A percentile compares a stretch with the other conserved stretches of the same genome.
Conservation (phyloP, 2,329 filamentous ascomycete genomes). For the Fusarium sp. region DNA sequence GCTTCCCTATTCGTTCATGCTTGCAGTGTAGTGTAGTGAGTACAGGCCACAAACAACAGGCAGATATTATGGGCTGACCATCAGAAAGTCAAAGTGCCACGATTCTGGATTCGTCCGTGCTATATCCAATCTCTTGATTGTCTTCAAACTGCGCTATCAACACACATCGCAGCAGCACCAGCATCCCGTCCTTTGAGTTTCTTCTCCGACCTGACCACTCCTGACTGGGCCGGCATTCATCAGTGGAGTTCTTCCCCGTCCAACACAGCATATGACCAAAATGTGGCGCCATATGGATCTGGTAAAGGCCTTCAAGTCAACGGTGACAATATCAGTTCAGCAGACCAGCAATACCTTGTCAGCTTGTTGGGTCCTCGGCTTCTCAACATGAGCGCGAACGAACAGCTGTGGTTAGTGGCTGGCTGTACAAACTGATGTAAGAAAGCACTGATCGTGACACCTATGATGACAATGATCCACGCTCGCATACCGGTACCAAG, state of each 20-base stretch:
- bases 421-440: conserved; percentile 12
- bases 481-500: conserved; percentile 4
- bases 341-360: not conserved
- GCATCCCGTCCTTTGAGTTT: conserved; percentile 1
- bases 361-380: not conserved
- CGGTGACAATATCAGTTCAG: not conserved
- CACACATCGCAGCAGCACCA: conserved; percentile 1
- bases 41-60: not conserved
- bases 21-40: not conserved
- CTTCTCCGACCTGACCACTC: not conserved
- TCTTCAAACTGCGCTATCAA: not conserved
- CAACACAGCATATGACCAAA: conserved; percentile 19
- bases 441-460: conserved; percentile 4
- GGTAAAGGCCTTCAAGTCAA: not conserved
- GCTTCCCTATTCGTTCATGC: conserved; percentile 8
- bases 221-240: conserved; percentile 19
- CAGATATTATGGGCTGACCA: not conserved
- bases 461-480: conserved; percentile 15
- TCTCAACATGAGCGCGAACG: conserved; percentile 3
- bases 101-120: not conserved
- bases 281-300: conserved; percentile 13
- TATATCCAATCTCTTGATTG: conserved; percentile 13
- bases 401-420: not conserved
- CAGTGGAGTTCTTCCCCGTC: conserved; percentile 25
- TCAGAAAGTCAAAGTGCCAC: not conserved